Base-by-base conservation (phyloP, 2,329 filamentous ascomycete genomes). In the Alternaria dauci region DNA sequence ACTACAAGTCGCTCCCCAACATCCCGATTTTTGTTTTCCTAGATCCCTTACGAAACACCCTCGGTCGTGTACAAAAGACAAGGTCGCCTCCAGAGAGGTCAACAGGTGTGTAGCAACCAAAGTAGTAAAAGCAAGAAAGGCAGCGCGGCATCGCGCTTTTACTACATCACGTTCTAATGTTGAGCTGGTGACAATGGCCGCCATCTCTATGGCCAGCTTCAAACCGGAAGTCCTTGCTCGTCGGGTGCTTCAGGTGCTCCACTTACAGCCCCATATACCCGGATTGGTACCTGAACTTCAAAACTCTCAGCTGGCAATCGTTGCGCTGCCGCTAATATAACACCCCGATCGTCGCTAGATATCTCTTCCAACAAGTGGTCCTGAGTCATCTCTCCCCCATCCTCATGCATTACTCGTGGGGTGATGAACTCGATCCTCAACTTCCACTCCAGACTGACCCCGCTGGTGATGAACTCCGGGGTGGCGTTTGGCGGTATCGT, bases 371-470 rank as follows among this genome's bases (percentile, higher is more conserved):
- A 79, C n/a, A 97, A 78, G 72, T 79, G 63, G 72, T 78, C 71
- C 52, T 70, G 73, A 1, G 59, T 60, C 1, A 61, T 55, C 48
- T 76, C 75, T 38, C 75, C 67, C 2, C 72, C 72, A 32, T 77
- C 72, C 36, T 73, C 76, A 32, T 73, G 71, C 66, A 53, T 73
- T 67, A 85, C 75, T 18, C 85, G 87, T 6, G 91, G 89, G 6
- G 94, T 94, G 26, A 97, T 93, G 79, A 99, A 99, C 79, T 98
- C 94, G 59, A 99, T 88, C 1, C 92, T 85, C 34, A 99, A 83
- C 76, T 91, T 91, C 95, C 95, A 99, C 67, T 93, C 91, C 26
- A 97, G 82, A 65, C 87, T 91, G 4, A 99, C 87, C 2, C 94
- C 94, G 62, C 89, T 96, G 0, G 95, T 99, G 47, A 96, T 86